A percentile compares a stretch with the other conserved stretches of the same genome.
Evolutionary conservation across 805 yeast species (phyloP).

Genomic region (Barnettozyma sucrosica): DNA sequence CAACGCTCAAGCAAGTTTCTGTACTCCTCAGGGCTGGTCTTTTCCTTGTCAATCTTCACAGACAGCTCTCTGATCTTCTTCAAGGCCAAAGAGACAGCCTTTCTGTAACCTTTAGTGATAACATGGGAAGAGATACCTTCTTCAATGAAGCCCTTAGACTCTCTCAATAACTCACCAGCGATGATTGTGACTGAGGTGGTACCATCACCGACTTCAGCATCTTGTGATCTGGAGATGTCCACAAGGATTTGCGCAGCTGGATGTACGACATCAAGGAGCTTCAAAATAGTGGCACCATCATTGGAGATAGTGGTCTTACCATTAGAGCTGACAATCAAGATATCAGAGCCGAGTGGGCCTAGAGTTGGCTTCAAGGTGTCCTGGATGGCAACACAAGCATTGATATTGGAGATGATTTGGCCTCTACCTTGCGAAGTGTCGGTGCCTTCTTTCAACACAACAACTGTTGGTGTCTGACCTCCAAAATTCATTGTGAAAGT

Average conservation of each 20-base stretch:
- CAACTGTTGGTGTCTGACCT: slow-evolving; percentile 95
- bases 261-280: slow-evolving; percentile 88
- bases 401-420: slow-evolving; percentile 89
- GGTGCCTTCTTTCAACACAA: slow-evolving; percentile 96
- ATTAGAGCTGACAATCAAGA: slow-evolving; percentile 73
- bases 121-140: slow-evolving; percentile 93
- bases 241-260: slow-evolving; percentile 97
- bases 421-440: slow-evolving; percentile 96
- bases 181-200: slow-evolving; percentile 92
- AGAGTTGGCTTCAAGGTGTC: slow-evolving; percentile 91
- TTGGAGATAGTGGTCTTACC: slow-evolving; percentile 94
- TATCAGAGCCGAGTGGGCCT: slow-evolving; percentile 97
- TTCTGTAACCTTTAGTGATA: slow-evolving; percentile 81
- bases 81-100: slow-evolving; percentile 74
- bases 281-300: slow-evolving; percentile 96
- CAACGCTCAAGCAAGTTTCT: slow-evolving; percentile 81
- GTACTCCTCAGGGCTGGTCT: slow-evolving; percentile 43
- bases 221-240: slow-evolving; percentile 92
- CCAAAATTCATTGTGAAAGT: slow-evolving; percentile 65
- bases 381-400: slow-evolving; percentile 95
- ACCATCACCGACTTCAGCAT: slow-evolving; percentile 98
- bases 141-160: slow-evolving; percentile 84
- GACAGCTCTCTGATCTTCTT: slow-evolving; percentile 68
- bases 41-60: slow-evolving; percentile 54
- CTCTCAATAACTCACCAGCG: slow-evolving; percentile 92